Evolutionary conservation across 108 stramenopile genomes (phyloP).

Genomic region (Pseudonitzschia delicatissima): DNA sequence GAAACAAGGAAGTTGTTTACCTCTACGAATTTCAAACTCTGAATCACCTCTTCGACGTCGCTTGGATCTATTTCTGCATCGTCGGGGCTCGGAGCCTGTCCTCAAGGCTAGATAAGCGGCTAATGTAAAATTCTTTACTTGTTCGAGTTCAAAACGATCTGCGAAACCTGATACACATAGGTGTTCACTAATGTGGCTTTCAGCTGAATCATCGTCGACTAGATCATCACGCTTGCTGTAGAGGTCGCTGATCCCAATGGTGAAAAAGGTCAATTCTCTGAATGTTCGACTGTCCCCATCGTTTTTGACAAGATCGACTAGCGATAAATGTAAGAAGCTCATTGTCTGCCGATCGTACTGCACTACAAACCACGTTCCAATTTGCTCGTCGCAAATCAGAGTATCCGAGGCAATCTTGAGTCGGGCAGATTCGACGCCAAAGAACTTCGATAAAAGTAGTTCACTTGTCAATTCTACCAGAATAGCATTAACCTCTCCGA

Average conservation of each 20-base stretch:
- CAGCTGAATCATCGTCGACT: constrained; percentile 39
- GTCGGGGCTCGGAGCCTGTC: background rate
- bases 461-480: constrained; percentile 41
- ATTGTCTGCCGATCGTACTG: constrained; percentile 61
- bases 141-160: constrained; percentile 42
- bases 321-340: constrained; percentile 48
- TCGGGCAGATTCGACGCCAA: constrained; percentile 41
- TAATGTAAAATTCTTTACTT: constrained; percentile 48
- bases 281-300: constrained; percentile 17
- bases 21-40: constrained; percentile 30
- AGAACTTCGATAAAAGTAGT: constrained; percentile 43
- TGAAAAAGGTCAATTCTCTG: constrained; percentile 58
- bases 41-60: constrained; percentile 25
- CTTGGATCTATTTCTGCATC: constrained; percentile 15
- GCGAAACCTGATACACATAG: constrained; percentile 50
- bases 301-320: constrained; percentile 18
- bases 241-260: constrained; percentile 60
- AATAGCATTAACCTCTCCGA: constrained; percentile 43
- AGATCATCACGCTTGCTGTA: constrained; percentile 65
- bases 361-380: constrained; percentile 66
- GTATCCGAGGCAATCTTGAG: constrained; percentile 35
- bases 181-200: constrained; percentile 50
- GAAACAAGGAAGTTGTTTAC: constrained; percentile 26
- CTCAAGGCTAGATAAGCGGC: constrained; percentile 63
- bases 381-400: constrained; percentile 29